Evolutionary conservation across 169 alveolate species (phyloP).

Genomic region (Eimeria acervulina): DNA sequence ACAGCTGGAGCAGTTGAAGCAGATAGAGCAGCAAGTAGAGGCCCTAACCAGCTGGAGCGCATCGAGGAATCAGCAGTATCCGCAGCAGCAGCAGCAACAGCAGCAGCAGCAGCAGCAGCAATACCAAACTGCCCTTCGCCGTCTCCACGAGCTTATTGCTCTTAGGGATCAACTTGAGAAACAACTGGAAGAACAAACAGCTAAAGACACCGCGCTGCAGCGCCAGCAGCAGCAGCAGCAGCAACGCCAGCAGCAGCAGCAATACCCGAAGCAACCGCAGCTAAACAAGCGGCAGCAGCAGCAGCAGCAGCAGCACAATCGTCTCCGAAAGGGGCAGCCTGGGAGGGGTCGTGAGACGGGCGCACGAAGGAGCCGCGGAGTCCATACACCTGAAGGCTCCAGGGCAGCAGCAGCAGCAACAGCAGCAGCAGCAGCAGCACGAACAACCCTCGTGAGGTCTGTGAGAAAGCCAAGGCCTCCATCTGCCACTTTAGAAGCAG

Average conservation of each 20-base stretch:
- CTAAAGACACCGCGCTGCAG: not conserved
- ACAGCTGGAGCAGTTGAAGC: not conserved
- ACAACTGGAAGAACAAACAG: slow-evolving; percentile 35
- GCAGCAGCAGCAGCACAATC: not conserved
- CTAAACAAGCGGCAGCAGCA: not conserved
- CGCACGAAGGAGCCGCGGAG: not conserved
- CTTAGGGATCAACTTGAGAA: not conserved
- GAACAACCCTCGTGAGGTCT: not conserved
- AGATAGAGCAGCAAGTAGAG: slow-evolving; percentile 25
- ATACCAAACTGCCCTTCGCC: slow-evolving; percentile 2
- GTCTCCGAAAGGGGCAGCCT: not conserved
- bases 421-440: slow-evolving; percentile 11
- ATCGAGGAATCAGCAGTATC: not conserved
- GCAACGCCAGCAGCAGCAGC: not conserved
- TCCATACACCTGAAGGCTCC: not conserved
- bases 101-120: slow-evolving; percentile 41
- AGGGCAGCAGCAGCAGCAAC: not conserved
- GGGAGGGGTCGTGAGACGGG: not conserved
- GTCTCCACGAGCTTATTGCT: not conserved
- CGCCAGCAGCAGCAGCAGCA: slow-evolving; percentile 14
- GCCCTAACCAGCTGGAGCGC: not conserved
- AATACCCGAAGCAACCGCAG: not conserved
- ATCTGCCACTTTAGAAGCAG: slow-evolving; percentile 2
- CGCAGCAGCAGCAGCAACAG: slow-evolving; percentile 48
- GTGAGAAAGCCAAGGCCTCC: slow-evolving; percentile 42